Percentiles rank a stretch among this genome's conserved stretches.
phyloP scores from a whole-genome alignment of 257 asterid species.

The Hygrophila difformis region DNA sequence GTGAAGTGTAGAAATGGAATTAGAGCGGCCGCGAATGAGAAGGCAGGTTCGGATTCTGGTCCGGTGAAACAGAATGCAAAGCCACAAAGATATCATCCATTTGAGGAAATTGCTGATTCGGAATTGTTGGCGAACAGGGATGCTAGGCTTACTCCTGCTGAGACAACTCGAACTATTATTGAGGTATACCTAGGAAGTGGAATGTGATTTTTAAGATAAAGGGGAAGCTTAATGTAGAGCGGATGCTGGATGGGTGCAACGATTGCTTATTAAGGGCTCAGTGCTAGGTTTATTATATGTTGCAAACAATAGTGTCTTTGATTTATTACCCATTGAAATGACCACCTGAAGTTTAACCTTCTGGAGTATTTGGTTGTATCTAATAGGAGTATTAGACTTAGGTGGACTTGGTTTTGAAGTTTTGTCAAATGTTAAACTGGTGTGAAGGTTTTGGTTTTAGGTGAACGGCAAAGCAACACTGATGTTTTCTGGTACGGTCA shows the following conservation, averaged over 20 bases:
- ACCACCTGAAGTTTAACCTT: not conserved
- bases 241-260: not conserved
- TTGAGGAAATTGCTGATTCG: constrained; percentile 72
- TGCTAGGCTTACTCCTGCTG: constrained; percentile 68
- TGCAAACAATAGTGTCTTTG: too few relatives aligned
- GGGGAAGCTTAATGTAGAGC: not conserved
- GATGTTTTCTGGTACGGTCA: constrained; percentile 76
- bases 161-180: constrained; percentile 68
- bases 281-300: too few relatives aligned
- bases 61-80: constrained; percentile 71
- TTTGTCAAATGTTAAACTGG: constrained; percentile 18
- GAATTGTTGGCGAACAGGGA: constrained; percentile 42
- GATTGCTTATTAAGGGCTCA: not conserved
- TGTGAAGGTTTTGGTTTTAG: constrained; percentile 34
- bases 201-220: too few relatives aligned
- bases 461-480: constrained; percentile 87
- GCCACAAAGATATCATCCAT: constrained; percentile 96
- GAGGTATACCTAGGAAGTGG: constrained; percentile 38
- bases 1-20: constrained; percentile 32
- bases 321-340: too few relatives aligned
- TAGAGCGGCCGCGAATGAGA: constrained; percentile 51
- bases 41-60: constrained; percentile 53
- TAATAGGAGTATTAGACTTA: not conserved
- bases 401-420: constrained; percentile 4
- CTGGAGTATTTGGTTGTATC: not conserved